Evolutionary conservation across 345 rosid species (phyloP).

Genomic region (Erysimum cheiranthoides): DNA sequence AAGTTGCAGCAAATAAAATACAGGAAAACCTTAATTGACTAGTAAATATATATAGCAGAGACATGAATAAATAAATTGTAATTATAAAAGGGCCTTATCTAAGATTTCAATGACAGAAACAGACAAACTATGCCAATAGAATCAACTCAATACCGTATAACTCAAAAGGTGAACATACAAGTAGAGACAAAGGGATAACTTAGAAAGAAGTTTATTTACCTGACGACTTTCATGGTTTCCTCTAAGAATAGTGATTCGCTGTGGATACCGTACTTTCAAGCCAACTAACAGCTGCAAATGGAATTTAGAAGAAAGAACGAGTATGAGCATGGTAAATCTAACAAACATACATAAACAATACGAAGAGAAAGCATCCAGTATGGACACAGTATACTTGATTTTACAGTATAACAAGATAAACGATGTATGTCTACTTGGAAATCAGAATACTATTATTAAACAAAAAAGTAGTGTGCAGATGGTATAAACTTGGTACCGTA

Average conservation of each 20-base stretch:
- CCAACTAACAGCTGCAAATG: slow-evolving; percentile 72
- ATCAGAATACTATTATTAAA: not conserved
- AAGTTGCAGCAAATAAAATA: not conserved
- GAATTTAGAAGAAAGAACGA: slow-evolving; percentile 15
- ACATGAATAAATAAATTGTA: not conserved
- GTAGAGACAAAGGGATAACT: not conserved
- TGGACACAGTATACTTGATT: not conserved
- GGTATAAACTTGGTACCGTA: slow-evolving; percentile 57
- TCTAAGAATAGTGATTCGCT: slow-evolving; percentile 81
- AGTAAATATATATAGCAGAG: slow-evolving; percentile 1
- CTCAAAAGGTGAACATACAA: slow-evolving; percentile 21
- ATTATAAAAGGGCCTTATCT: not conserved
- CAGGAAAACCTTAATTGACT: not conserved
- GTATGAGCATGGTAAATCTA: slow-evolving; percentile 22
- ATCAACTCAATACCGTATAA: not conserved
- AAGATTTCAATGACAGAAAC: slow-evolving; percentile 8
- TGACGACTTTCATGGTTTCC: slow-evolving; percentile 95
- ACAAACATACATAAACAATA: not conserved
- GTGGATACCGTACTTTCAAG: slow-evolving; percentile 81
- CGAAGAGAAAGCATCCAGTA: not conserved
- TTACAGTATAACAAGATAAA: not conserved
- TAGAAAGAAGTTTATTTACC: slow-evolving; percentile 46
- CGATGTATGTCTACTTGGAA: not conserved
- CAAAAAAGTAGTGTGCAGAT: slow-evolving; percentile 9
- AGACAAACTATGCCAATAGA: slow-evolving; percentile 4